phyloP scores from a whole-genome alignment of 176 grass and related monocot species.

The Oryza rufipogon region DNA sequence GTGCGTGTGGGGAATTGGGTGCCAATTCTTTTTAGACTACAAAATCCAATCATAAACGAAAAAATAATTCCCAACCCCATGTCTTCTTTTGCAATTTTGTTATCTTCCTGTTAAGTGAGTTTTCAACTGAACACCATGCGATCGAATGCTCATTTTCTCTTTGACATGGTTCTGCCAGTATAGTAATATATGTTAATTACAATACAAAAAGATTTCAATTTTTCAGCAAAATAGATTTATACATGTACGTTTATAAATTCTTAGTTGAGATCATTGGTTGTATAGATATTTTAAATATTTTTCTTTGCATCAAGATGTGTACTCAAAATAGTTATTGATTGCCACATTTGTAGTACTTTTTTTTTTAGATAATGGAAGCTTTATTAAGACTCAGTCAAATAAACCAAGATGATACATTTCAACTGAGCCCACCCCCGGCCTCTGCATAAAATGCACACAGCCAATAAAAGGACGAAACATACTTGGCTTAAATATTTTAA shows the following conservation, averaged over 20 bases:
- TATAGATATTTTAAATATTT: background rate
- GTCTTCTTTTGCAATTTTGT: background rate
- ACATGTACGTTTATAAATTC: background rate
- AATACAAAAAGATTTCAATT: background rate
- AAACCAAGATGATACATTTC: no score
- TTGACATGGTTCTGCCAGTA: background rate
- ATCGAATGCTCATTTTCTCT: background rate
- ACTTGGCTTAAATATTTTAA: background rate
- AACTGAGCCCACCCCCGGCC: no score
- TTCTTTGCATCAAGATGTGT: background rate
- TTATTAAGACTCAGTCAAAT: no score
- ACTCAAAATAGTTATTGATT: slow-evolving; percentile 23
- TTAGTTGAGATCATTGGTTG: background rate
- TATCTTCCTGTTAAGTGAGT: background rate
- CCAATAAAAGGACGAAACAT: no score
- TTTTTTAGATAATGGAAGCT: no score
- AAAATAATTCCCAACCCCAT: background rate
- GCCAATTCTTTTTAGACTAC: background rate
- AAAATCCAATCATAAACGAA: slow-evolving; percentile 4
- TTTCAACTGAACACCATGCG: slow-evolving; percentile 25
- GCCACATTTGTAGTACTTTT: no score
- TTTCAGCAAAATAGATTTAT: background rate
- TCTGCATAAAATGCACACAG: no score
- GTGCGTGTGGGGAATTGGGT: background rate
- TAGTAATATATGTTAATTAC: background rate